Conservation (phyloP, 108 stramenopile genomes). For the Conticribra weissflogii region DNA sequence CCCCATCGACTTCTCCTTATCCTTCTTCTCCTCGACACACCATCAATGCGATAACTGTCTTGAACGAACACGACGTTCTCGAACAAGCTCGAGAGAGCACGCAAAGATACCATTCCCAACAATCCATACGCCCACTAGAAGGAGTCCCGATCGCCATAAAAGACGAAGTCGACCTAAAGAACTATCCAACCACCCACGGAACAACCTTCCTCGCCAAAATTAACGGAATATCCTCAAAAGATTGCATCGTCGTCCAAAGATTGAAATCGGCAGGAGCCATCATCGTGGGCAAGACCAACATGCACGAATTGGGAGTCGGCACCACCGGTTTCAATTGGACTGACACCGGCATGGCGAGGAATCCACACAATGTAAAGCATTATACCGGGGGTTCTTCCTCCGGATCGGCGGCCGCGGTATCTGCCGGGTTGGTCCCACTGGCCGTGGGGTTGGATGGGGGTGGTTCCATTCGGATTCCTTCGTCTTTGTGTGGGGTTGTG, state of each 20-base stretch:
- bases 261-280: slow-evolving; percentile 54
- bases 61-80: slow-evolving; percentile 27
- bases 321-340: slow-evolving; percentile 52
- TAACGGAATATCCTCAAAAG: slow-evolving; percentile 6
- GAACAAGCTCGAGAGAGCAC: slow-evolving; percentile 39
- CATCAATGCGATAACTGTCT: slow-evolving; percentile 9
- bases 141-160: slow-evolving; percentile 67
- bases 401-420: slow-evolving; percentile 69
- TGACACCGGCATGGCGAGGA: slow-evolving; percentile 42
- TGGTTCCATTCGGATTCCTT: slow-evolving; percentile 71
- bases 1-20: not conserved
- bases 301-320: slow-evolving; percentile 63
- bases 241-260: slow-evolving; percentile 44
- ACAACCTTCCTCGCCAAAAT: slow-evolving; percentile 18
- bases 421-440: slow-evolving; percentile 63
- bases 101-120: slow-evolving; percentile 29
- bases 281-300: slow-evolving; percentile 55
- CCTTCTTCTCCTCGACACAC: too few species aligned
- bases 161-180: slow-evolving; percentile 50
- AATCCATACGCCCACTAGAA: slow-evolving; percentile 48
- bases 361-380: slow-evolving; percentile 44
- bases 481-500: slow-evolving; percentile 59
- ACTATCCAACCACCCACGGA: slow-evolving; percentile 44
- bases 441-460: slow-evolving; percentile 76
- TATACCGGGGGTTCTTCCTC: slow-evolving; percentile 67